Percentiles rank a stretch among this genome's conserved stretches.
Conservation (phyloP, 2,329 filamentous ascomycete genomes). For the Ceratocystis albifundus region DNA sequence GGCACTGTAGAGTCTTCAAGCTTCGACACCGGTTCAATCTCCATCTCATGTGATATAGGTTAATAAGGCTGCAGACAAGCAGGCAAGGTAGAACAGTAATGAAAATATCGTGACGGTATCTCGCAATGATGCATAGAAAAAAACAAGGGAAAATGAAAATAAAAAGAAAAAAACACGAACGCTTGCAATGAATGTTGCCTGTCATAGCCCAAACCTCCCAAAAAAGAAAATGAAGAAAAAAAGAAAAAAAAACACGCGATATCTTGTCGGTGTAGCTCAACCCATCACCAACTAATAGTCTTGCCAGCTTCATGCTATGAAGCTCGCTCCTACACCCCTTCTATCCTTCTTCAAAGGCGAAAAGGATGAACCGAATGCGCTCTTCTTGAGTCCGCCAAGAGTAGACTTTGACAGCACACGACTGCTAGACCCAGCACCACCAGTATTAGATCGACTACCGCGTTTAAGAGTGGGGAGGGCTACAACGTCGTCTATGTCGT, state of each 20-base stretch:
- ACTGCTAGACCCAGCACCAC: conserved; percentile 12
- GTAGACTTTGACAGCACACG: conserved; percentile 17
- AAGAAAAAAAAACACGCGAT: conserved; percentile 2
- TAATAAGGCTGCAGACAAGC: neutral
- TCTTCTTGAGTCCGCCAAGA: conserved; percentile 30
- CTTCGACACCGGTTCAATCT: neutral
- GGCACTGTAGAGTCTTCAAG: too few relatives aligned
- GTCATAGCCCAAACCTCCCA: conserved; percentile 2
- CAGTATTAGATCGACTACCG: conserved; percentile 23
- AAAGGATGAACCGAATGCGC: conserved; percentile 43
- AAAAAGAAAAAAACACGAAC: conserved; percentile 5
- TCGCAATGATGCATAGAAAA: neutral
- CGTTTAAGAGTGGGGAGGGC: conserved; percentile 14
- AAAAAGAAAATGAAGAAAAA: too few relatives aligned
- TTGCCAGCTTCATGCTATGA: conserved; percentile 36
- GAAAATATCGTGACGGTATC: neutral
- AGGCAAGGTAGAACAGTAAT: conserved; percentile 2
- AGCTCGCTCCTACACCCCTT: conserved; percentile 51
- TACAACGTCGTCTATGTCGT: conserved; percentile 35
- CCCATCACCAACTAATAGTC: neutral
- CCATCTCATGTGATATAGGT: neutral
- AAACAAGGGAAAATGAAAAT: too few relatives aligned
- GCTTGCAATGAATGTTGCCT: conserved; percentile 1
- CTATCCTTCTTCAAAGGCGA: conserved; percentile 63
- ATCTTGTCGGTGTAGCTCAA: neutral